Conservation (phyloP, 2,329 filamentous ascomycete species). For the Cordyceps tenuipes region DNA sequence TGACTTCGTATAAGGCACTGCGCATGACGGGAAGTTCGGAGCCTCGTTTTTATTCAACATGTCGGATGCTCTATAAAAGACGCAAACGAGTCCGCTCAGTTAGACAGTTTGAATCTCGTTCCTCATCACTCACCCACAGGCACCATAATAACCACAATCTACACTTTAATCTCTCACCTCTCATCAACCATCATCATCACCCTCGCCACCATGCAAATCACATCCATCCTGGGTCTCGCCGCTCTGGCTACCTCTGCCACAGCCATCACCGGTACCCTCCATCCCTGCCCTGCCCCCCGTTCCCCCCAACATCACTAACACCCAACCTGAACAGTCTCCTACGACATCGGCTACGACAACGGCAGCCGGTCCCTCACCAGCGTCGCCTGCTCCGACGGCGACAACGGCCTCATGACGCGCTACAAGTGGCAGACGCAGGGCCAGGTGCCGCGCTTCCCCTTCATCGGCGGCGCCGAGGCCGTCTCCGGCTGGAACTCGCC, state of each 20-base stretch:
- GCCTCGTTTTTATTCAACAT: background rate
- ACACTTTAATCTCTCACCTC: too few relatives aligned
- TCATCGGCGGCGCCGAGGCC: slow-evolving; percentile 45
- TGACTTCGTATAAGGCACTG: background rate
- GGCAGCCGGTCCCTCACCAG: slow-evolving; percentile 41
- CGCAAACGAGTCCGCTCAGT: background rate
- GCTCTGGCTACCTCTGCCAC: slow-evolving; percentile 26
- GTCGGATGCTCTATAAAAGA: background rate
- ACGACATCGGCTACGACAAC: slow-evolving; percentile 64
- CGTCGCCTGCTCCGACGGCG: slow-evolving; percentile 60
- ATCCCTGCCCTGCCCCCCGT: too few relatives aligned
- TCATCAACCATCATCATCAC: background rate
- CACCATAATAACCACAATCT: too few relatives aligned
- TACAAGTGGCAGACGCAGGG: slow-evolving; percentile 51
- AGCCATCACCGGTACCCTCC: background rate
- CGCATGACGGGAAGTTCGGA: background rate
- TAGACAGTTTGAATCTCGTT: background rate
- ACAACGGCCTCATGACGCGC: slow-evolving; percentile 56
- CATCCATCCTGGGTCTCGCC: slow-evolving; percentile 31
- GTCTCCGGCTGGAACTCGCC: slow-evolving; percentile 49
- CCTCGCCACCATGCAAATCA: slow-evolving; percentile 39
- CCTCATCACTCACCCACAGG: background rate
- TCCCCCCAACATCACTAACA: too few relatives aligned
- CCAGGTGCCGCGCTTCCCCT: slow-evolving; percentile 41
- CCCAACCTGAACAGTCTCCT: slow-evolving; percentile 46